Conservation (phyloP, 352 stramenopile species). For the Phytophthora litchii region DNA sequence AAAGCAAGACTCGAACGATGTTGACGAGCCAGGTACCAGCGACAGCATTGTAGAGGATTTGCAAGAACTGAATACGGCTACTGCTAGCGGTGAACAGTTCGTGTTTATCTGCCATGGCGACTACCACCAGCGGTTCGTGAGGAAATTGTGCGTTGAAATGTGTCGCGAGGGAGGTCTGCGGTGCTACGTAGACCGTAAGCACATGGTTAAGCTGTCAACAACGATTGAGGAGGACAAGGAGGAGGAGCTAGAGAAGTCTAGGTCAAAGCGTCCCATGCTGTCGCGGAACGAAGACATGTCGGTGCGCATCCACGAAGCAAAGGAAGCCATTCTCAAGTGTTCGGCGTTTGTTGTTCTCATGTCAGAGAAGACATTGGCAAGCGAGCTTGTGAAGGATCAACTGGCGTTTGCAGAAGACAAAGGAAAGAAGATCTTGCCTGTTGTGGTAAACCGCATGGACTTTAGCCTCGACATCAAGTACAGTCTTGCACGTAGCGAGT, state of each 20-base stretch:
- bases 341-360: slow-evolving; percentile 76
- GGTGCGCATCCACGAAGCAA: slow-evolving; percentile 74
- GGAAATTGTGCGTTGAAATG: slow-evolving; percentile 70
- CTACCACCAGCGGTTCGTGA: slow-evolving; percentile 72
- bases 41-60: slow-evolving; percentile 71
- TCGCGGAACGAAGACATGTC: slow-evolving; percentile 62
- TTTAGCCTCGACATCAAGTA: slow-evolving; percentile 83
- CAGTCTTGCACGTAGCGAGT: slow-evolving; percentile 75
- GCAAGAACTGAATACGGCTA: slow-evolving; percentile 55
- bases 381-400: slow-evolving; percentile 79
- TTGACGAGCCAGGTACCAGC: slow-evolving; percentile 24
- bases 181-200: slow-evolving; percentile 73
- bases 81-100: slow-evolving; percentile 70
- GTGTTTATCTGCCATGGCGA: slow-evolving; percentile 88
- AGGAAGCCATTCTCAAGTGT: slow-evolving; percentile 86
- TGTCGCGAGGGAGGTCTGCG: slow-evolving; percentile 67
- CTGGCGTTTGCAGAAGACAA: slow-evolving; percentile 87
- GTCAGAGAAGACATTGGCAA: slow-evolving; percentile 74
- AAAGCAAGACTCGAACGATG: slow-evolving; percentile 21
- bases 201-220: slow-evolving; percentile 32
- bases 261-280: slow-evolving; percentile 14
- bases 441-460: slow-evolving; percentile 71
- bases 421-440: slow-evolving; percentile 78
- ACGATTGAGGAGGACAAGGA: slow-evolving; percentile 40
- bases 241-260: slow-evolving; percentile 18